Percentiles rank a stretch among this genome's conserved stretches.
Conservation (phyloP, 768 basidiomycete species). For the Auriscalpium vulgare region DNA sequence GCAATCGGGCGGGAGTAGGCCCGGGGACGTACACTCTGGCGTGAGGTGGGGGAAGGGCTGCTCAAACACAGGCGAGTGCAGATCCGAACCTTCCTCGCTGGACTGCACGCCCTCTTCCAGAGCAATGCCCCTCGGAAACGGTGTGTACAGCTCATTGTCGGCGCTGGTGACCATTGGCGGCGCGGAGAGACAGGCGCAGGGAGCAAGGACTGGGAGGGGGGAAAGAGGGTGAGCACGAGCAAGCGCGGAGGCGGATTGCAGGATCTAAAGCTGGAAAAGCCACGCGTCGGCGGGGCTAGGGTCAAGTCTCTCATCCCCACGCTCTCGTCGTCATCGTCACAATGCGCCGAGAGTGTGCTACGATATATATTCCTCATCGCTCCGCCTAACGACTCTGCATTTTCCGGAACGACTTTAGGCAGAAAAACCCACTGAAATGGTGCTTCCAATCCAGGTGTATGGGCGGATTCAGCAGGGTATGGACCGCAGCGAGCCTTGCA, state of each 20-base stretch:
- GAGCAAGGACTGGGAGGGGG: slow-evolving; percentile 16
- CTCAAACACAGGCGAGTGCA: slow-evolving; percentile 68
- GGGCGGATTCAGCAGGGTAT: too few relatives aligned
- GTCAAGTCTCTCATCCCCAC: slow-evolving; percentile 7
- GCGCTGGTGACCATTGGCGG: slow-evolving; percentile 48
- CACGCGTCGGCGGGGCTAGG: slow-evolving; percentile 8
- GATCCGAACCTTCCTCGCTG: slow-evolving; percentile 68
- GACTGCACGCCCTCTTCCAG: slow-evolving; percentile 63
- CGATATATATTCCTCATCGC: not conserved
- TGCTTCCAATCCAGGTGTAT: too few relatives aligned
- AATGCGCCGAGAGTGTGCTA: not conserved
- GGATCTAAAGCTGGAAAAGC: slow-evolving; percentile 16
- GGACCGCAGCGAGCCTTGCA: not conserved
- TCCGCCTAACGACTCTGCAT: not conserved
- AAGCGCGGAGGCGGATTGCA: slow-evolving; percentile 22
- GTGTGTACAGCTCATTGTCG: slow-evolving; percentile 48
- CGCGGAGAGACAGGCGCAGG: slow-evolving; percentile 16
- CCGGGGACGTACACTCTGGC: slow-evolving; percentile 25
- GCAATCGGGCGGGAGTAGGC: slow-evolving; percentile 5
- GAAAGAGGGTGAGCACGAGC: slow-evolving; percentile 25
- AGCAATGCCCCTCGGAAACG: slow-evolving; percentile 43
- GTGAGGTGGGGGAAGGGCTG: slow-evolving; percentile 32
- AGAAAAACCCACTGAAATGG: not conserved
- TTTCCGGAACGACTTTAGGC: not conserved
- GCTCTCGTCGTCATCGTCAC: slow-evolving; percentile 5